Conservation (phyloP, 345 rosid genomes). For the Brassica rapa region DNA sequence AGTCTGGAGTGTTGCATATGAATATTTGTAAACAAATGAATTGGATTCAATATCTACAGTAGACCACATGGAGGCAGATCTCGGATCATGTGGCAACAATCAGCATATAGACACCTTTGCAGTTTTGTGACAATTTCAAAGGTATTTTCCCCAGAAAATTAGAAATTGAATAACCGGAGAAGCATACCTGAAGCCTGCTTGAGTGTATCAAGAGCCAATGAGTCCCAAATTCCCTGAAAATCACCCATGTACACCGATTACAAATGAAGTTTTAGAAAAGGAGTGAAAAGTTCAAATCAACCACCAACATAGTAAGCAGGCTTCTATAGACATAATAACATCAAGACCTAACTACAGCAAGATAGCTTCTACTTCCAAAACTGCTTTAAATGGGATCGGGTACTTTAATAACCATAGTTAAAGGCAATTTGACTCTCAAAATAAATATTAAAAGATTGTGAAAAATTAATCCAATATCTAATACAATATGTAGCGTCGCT, state of each 20-base stretch:
- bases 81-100: too few relatives aligned
- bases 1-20: too few relatives aligned
- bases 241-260: slow-evolving; percentile 6
- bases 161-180: too few relatives aligned
- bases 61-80: too few relatives aligned
- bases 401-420: neutral
- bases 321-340: neutral
- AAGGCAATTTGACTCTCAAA: neutral
- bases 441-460: neutral
- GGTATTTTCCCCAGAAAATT: too few relatives aligned
- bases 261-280: too few relatives aligned
- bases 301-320: slow-evolving; percentile 4
- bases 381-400: neutral
- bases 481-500: neutral
- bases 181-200: slow-evolving; percentile 88
- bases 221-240: slow-evolving; percentile 75
- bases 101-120: too few relatives aligned
- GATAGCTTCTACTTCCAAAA: neutral
- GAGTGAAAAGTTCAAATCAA: too few relatives aligned
- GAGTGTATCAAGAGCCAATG: slow-evolving; percentile 73
- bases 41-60: too few relatives aligned
- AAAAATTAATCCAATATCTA: neutral
- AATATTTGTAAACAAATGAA: too few relatives aligned
- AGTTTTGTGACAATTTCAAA: too few relatives aligned
- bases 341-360: neutral